Conservation (phyloP, 331 rosid genomes). For the Spiraea crenata region DNA sequence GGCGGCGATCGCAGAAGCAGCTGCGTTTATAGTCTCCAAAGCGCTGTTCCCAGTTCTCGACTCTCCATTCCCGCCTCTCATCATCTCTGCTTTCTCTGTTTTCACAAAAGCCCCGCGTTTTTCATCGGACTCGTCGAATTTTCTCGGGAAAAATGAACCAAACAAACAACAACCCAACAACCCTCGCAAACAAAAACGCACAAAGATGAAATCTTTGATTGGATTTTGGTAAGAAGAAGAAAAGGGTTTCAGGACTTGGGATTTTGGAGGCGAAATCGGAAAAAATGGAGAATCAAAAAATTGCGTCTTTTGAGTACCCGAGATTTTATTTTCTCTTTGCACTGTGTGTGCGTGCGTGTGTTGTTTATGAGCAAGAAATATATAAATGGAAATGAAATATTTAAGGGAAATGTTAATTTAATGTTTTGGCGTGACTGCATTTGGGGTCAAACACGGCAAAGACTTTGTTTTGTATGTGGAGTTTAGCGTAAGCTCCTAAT, state of each 20-base stretch:
- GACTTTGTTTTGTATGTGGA: conserved; percentile 41
- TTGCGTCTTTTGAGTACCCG: neutral
- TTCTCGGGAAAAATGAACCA: conserved; percentile 19
- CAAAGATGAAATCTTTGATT: neutral
- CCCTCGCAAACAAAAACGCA: neutral
- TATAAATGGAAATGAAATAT: neutral
- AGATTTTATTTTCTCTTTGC: neutral
- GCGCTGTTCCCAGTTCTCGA: conserved; percentile 46
- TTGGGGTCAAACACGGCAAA: conserved; percentile 91
- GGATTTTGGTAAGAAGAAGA: neutral
- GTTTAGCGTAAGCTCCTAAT: neutral
- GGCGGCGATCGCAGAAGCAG: conserved; percentile 80
- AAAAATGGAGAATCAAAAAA: conserved; percentile 1
- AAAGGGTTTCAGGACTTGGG: neutral
- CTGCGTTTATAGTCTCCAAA: conserved; percentile 85
- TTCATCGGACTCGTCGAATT: conserved; percentile 19
- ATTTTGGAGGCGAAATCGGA: conserved; percentile 1
- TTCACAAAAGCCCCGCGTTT: conserved; percentile 8
- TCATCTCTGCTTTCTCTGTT: conserved; percentile 19
- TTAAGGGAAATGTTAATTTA: neutral
- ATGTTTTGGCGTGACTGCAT: conserved; percentile 11
- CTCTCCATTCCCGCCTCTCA: conserved; percentile 51
- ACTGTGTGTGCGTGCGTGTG: neutral
- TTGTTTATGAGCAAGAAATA: neutral
- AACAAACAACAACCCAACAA: neutral